Evolutionary conservation across 83 land plant genomes (phyloP).

Genomic region (Thuja plicata): DNA sequence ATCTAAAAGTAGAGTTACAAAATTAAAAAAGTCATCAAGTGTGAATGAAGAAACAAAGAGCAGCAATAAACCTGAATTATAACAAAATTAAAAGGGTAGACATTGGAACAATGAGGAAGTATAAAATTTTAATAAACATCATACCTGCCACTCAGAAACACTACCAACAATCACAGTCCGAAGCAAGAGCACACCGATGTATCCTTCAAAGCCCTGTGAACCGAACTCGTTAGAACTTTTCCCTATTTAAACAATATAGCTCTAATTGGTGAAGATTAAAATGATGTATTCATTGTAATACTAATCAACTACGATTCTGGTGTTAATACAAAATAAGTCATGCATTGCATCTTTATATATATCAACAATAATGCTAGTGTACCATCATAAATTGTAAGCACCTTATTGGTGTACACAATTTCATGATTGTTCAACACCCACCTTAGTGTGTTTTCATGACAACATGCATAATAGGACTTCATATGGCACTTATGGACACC

Average conservation of each 20-base stretch:
- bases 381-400: too few relatives aligned
- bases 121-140: neutral
- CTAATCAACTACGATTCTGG: neutral
- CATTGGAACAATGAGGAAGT: neutral
- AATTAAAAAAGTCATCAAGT: neutral
- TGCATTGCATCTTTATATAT: neutral
- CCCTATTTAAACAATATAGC: neutral
- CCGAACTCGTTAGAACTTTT: neutral
- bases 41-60: neutral
- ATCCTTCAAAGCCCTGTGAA: constrained; percentile 72
- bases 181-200: constrained; percentile 57
- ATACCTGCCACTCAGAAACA: constrained; percentile 72
- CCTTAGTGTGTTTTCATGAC: too few relatives aligned
- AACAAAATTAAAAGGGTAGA: neutral
- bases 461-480: too few relatives aligned
- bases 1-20: neutral
- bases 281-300: neutral
- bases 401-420: too few relatives aligned
- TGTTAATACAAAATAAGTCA: neutral
- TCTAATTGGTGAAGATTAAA: neutral
- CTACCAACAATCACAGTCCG: constrained; percentile 55
- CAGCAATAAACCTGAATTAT: neutral
- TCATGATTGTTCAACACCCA: too few relatives aligned
- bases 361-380: neutral
- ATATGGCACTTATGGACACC: too few relatives aligned